phyloP scores from a whole-genome alignment of 2,329 filamentous ascomycete genomes.

The Truncatella angustata region DNA sequence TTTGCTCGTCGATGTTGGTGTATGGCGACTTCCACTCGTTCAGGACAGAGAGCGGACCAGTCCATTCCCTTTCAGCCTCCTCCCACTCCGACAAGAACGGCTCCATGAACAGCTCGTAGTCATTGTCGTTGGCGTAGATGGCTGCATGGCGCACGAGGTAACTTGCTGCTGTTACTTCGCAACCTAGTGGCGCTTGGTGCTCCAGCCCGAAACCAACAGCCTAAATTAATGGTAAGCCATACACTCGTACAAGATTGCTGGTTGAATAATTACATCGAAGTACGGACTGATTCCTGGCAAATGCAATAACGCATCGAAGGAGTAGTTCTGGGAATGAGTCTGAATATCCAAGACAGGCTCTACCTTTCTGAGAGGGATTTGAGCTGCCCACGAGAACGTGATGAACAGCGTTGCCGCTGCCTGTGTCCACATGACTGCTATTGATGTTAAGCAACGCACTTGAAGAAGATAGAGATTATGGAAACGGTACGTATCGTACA shows the following conservation, averaged over 20 bases:
- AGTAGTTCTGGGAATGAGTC: neutral
- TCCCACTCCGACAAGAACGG: constrained; percentile 56
- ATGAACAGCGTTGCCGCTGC: neutral
- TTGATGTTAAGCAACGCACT: neutral
- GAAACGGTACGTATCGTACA: neutral
- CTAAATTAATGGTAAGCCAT: neutral
- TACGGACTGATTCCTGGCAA: neutral
- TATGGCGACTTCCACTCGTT: constrained; percentile 56
- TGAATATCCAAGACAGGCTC: neutral
- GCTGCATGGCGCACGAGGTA: constrained; percentile 58
- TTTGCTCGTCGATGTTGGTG: constrained; percentile 44
- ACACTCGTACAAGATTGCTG: neutral
- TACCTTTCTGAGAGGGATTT: neutral
- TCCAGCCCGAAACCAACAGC: constrained; percentile 15
- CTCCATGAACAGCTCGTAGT: constrained; percentile 56
- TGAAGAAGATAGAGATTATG: neutral
- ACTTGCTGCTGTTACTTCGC: constrained; percentile 48
- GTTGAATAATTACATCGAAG: neutral
- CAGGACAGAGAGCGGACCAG: constrained; percentile 54
- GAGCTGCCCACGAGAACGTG: neutral
- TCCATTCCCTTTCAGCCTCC: constrained; percentile 58
- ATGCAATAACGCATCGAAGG: constrained; percentile 2
- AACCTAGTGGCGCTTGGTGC: constrained; percentile 42
- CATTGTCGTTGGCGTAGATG: constrained; percentile 59
- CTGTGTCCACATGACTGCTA: neutral